Evolutionary conservation across 768 basidiomycete genomes (phyloP), one percentile per base, ranked within the genome.

Genomic region (Suillus ampliporus): DNA sequence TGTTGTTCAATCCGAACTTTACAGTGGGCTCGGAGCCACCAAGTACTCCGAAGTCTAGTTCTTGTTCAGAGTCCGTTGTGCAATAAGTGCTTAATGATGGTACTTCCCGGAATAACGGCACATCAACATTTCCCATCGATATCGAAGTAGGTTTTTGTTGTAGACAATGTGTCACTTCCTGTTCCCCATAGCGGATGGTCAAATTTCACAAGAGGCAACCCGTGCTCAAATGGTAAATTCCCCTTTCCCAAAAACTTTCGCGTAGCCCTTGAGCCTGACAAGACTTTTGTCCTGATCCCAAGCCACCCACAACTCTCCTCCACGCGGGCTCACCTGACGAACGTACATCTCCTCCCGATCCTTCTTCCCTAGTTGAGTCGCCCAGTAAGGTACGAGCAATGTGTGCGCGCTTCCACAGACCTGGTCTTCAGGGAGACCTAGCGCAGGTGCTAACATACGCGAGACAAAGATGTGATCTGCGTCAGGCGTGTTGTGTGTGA

Each of bases 391-490:
- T 2, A 68, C 75, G 40, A 84, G 61, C 43, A 86, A 59, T 51
- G 79, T 79, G 65, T 87, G 86, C 0, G 85, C 83, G 41, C 82
- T 82, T 15, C 85, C 86, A 62, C 84, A 86, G 9, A 85, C 84
- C 19, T 74, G 78, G 62, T 86, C 85, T 71, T 86, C 84, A 5
- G 74, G 74, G 19, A 57, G 70, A 67, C 60, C 64, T 9, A 61
- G 34, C 1, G 51, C 56, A 8, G 82, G 83, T 6, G 80, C 73
- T 65, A 87, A 85, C 78, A 86, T 81, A 5, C 86, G 78, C 8
- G 85, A 84, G 23, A 80, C 71, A 70, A 84, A 87, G 17, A 66
- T 67, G 57, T 76, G 76, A 13, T 76, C 65, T 6, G 68, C 68
- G 34, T 66, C 74, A 0, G 76, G 70, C 5, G 66, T 77, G 69